Evolutionary conservation across 2,329 filamentous ascomycete genomes (phyloP).

Genomic region (Phaeosphaeria sp.): DNA sequence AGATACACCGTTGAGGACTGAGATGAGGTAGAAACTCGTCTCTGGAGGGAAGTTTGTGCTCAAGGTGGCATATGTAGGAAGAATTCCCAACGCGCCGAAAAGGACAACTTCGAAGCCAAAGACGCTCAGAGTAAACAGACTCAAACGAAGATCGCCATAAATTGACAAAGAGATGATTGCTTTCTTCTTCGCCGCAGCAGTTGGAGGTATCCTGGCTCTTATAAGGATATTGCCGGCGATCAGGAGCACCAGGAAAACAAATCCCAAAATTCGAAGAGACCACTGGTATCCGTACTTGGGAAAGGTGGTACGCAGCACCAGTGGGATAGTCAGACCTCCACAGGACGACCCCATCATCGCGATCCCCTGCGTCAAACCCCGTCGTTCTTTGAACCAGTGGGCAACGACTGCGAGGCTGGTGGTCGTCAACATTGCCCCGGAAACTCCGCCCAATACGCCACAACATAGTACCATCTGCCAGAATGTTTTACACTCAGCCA

Average conservation of each 20-base stretch:
- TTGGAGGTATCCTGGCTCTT: slow-evolving; percentile 43
- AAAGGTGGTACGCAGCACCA: slow-evolving; percentile 42
- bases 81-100: slow-evolving; percentile 48
- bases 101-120: slow-evolving; percentile 49
- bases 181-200: slow-evolving; percentile 38
- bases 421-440: slow-evolving; percentile 48
- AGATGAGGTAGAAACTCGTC: slow-evolving; percentile 46
- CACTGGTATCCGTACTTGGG: slow-evolving; percentile 46
- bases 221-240: slow-evolving; percentile 42
- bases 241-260: slow-evolving; percentile 43
- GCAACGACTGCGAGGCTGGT: slow-evolving; percentile 44
- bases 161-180: slow-evolving; percentile 45
- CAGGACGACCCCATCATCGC: slow-evolving; percentile 47
- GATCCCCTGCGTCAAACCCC: slow-evolving; percentile 48
- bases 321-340: slow-evolving; percentile 46
- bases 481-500: slow-evolving; percentile 45
- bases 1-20: slow-evolving; percentile 50
- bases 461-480: slow-evolving; percentile 53
- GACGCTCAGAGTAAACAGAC: slow-evolving; percentile 43
- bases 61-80: slow-evolving; percentile 51
- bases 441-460: slow-evolving; percentile 48
- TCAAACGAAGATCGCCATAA: slow-evolving; percentile 41
- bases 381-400: slow-evolving; percentile 48
- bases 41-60: slow-evolving; percentile 40
- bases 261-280: slow-evolving; percentile 49